Base-by-base conservation (phyloP, 2,329 filamentous ascomycete genomes). In the Neofusicoccum kwambonambiense region DNA sequence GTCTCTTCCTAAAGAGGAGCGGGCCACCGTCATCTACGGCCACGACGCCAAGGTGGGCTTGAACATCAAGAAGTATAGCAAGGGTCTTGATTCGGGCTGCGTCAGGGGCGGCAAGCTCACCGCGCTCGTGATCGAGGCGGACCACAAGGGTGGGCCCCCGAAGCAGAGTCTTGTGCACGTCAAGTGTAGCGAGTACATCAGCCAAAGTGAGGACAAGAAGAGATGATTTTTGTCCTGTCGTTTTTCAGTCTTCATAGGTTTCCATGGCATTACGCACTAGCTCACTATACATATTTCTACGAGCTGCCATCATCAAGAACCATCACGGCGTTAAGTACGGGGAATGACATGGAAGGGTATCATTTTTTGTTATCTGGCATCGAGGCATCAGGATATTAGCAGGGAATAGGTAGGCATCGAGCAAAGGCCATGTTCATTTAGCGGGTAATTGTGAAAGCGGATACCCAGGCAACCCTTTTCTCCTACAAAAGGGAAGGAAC, bases 31-130 rank as follows among this genome's bases (percentile, higher is more conserved):
- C 45, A 84, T 96, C 65, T 97, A 96, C 76, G 93, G 93, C 4
- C 94, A 98, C 74, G 92, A 97, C 74, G 86, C 92, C 22, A 88
- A 89, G 71, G 79, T 80, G 2, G 93, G 92, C 0, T 83, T 96
- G 31, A 84, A 85, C 71, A 77, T 90, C 17, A 77, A 86, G 57
- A 82, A 84, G 56, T 96, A 91, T 76, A 91, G 89, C 3, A 91
- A 93, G 72, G 95, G 95, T 0, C 81, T 98, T 52, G 95, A 98
- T 76, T 91, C 90, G 0, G 89, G 88, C 0, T 98, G 95, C 75
- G 87, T 92, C 3, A 86, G 85, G 67, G 93, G 93, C 11, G 88
- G 88, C 1, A 82, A 87, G 67, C 80, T 99, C 68, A 92, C 90
- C 0, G 93, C 91, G 1, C 77, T 97, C 65, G 82, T 97, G 2